phyloP scores from a whole-genome alignment of 192 early-diverging fungal genomes.

The Dimargaris xerosporica region DNA sequence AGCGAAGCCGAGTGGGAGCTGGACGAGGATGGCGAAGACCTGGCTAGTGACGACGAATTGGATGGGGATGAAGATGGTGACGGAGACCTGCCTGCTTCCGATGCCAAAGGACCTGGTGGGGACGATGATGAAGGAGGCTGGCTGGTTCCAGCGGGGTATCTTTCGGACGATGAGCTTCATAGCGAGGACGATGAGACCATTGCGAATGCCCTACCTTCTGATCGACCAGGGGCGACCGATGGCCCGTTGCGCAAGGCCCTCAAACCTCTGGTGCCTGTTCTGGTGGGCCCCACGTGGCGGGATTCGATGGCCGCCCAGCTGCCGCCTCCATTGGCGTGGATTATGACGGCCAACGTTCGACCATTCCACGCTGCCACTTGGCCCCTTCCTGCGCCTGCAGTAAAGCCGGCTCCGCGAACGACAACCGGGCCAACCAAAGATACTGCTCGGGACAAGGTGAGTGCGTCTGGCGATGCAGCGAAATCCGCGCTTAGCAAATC shows the following conservation, averaged over 20 bases:
- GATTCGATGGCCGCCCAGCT: not conserved
- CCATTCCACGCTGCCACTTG: not conserved
- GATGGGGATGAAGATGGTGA: conserved; percentile 50
- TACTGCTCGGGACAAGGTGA: no score
- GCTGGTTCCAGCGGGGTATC: conserved; percentile 75
- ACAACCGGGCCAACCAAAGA: not conserved
- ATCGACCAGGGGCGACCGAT: no score
- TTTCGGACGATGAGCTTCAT: conserved; percentile 58
- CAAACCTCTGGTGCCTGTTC: conserved; percentile 23
- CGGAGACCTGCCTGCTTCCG: conserved; percentile 23
- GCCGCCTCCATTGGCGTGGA: not conserved
- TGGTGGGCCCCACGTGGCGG: conserved; percentile 23
- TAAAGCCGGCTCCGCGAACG: not conserved
- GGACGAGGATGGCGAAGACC: conserved; percentile 79
- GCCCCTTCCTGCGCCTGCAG: conserved; percentile 1
- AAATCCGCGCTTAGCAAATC: no score
- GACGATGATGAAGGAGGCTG: conserved; percentile 47
- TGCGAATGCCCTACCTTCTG: no score
- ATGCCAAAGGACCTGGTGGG: not conserved
- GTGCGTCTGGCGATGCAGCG: no score
- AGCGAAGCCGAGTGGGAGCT: conserved; percentile 85
- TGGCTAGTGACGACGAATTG: conserved; percentile 54
- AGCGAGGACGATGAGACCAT: conserved; percentile 20
- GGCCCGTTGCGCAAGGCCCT: no score
- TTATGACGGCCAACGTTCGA: not conserved